These are phyloP conservation scores for Pelargonium citronellum DNA, from an alignment of 441 rosid species.

Conservation along the genomic window DNA sequence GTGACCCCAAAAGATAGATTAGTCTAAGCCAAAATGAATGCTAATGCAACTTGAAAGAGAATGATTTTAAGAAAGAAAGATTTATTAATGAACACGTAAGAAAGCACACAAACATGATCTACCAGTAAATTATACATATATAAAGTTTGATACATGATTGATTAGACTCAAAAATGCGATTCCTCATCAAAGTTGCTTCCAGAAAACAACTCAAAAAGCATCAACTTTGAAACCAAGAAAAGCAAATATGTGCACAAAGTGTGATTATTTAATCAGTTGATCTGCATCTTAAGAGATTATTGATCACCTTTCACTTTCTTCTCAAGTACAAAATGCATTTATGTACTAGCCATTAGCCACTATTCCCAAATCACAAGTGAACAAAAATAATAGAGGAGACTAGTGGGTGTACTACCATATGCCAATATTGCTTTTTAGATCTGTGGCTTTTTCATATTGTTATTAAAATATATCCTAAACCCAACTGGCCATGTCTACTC, in stretches of 20 bases:
- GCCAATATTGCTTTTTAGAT: not conserved
- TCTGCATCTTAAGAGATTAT: conserved; percentile 5
- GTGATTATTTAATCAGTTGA: not conserved
- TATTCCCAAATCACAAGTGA: not conserved
- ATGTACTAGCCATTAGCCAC: conserved; percentile 5
- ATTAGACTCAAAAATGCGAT: not conserved
- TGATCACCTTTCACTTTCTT: conserved; percentile 4
- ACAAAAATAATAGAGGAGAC: conserved; percentile 1
- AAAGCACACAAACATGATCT: conserved; percentile 6
- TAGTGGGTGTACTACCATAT: conserved; percentile 9
- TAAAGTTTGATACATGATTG: not conserved
- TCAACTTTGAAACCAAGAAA: conserved; percentile 2
- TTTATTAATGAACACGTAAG: conserved; percentile 7
- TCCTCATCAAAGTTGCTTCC: conserved; percentile 6
- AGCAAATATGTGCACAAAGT: conserved; percentile 7
- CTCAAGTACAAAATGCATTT: not conserved
- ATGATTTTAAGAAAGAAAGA: conserved; percentile 1
- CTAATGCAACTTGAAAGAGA: not conserved
- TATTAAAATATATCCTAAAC: conserved; percentile 4
- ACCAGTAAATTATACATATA: conserved; percentile 1
- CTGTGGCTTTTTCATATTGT: not conserved
- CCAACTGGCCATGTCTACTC: not conserved
- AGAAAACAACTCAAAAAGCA: conserved; percentile 2
- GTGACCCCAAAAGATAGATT: not conserved
- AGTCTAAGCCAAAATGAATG: conserved; percentile 5